Evolutionary conservation across 495 filamentous ascomycete species (phyloP), one percentile per base, ranked within the genome.

Genomic region (Penicillium samsonianum): DNA sequence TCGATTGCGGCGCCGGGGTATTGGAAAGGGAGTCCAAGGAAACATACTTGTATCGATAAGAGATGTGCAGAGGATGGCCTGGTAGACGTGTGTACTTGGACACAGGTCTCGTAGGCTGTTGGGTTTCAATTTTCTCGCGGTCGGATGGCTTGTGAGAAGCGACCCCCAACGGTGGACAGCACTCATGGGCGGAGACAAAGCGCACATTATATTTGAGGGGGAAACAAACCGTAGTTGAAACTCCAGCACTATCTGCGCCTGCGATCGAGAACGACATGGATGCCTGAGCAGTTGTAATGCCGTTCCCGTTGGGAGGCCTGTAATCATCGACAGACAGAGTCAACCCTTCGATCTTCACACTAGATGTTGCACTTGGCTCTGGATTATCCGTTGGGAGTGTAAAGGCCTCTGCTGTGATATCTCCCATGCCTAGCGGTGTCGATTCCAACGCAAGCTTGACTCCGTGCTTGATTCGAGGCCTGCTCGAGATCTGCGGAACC

Each of bases 51-150:
- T 86, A 90, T 25, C 73, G 76, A 60, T 80, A 88, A 37, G 76
- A 82, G 50, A 78, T 81, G 65, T 90, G 86, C 17, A 89, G 70
- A 0, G 85, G 86, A 50, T 90, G 87, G n/a, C 84, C 84, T 72
- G 69, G 60, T 30, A 77, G 60, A 61, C 77, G 76, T 41, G 53
- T 53, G 49, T 55, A 53, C 23, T 58, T 58, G 22, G 50, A 50
- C 26, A 60, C 42, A 5, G 61, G 57, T 3, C 50, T 57, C n/a
- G 53, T 77, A 73, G 61, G 49, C 74, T 77, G 57, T 76, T 80
- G 23, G 11, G 38, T 14, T 26, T 42, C 45, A 23, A 46, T 28
- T 22, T 45, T 30, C 10, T 47, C 30, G 11, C 49, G 44, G 16
- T 28, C 28, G 50, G 30, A 14, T 16, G 54, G 52, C 17, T 58